phyloP scores from a whole-genome alignment of 108 stramenopile genomes.

The Ochromonas danica region DNA sequence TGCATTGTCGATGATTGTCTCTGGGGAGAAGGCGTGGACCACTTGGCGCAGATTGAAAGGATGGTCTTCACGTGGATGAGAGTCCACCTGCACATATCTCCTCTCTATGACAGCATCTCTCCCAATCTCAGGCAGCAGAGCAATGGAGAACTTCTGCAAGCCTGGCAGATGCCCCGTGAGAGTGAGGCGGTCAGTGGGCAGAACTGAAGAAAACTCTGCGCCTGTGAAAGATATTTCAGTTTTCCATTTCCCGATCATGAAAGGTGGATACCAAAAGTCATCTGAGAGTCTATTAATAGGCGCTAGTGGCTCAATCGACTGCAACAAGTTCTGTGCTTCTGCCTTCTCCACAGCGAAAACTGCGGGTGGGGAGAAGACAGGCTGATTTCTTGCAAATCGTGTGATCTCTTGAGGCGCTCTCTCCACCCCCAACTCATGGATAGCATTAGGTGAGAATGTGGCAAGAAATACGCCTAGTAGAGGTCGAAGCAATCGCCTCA shows the following conservation, averaged over 20 bases:
- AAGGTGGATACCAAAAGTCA: conserved; percentile 5
- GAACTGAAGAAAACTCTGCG: background rate
- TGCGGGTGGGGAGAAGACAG: too few relatives aligned
- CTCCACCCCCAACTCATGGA: too few relatives aligned
- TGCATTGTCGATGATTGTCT: background rate
- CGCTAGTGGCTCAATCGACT: too few relatives aligned
- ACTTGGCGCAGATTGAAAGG: background rate
- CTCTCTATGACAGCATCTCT: background rate
- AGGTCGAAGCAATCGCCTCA: too few relatives aligned
- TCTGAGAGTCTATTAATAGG: background rate
- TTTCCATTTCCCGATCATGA: background rate
- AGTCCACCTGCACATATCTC: background rate
- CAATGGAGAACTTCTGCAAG: background rate
- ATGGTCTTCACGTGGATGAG: background rate
- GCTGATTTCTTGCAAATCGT: too few relatives aligned
- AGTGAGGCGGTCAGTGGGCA: background rate
- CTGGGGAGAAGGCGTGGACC: background rate
- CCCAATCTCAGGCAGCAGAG: background rate
- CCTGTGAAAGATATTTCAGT: background rate
- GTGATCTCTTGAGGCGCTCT: too few relatives aligned
- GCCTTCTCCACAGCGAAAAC: too few relatives aligned
- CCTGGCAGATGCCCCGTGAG: background rate
- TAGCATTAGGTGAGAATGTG: too few relatives aligned
- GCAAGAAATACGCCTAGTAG: too few relatives aligned
- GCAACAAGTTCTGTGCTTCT: too few relatives aligned